Evolutionary conservation across 208 protist genomes (phyloP).

Genomic region (Trypanosoma scelopori): DNA sequence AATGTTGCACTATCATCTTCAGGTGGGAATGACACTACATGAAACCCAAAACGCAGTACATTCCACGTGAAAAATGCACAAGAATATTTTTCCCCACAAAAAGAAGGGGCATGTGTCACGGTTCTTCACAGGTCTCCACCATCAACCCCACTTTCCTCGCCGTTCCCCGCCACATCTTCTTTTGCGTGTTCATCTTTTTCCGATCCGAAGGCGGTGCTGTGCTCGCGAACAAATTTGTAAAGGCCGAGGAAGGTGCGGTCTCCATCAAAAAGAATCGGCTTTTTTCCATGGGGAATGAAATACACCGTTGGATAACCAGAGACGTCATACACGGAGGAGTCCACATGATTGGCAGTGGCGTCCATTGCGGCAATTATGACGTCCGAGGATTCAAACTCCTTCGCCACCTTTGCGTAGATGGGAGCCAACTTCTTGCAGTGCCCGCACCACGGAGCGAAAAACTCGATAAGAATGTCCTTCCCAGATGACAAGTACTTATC

Average conservation of each 20-base stretch:
- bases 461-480: constrained; percentile 80
- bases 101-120: not conserved
- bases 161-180: constrained; percentile 16
- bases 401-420: constrained; percentile 41
- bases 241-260: constrained; percentile 51
- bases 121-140: constrained; percentile 23
- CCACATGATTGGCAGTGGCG: constrained; percentile 40
- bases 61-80: no score
- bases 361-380: constrained; percentile 76
- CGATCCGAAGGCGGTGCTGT: constrained; percentile 22
- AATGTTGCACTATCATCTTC: no score
- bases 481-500: constrained; percentile 45
- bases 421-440: constrained; percentile 68
- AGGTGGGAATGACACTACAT: no score
- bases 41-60: no score
- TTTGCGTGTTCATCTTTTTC: constrained; percentile 14
- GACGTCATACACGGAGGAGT: constrained; percentile 43
- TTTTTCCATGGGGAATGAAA: constrained; percentile 42
- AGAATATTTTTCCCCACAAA: not conserved
- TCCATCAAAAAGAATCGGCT: constrained; percentile 35
- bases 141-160: constrained; percentile 13
- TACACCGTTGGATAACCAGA: constrained; percentile 67
- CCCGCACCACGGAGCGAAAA: constrained; percentile 92
- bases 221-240: constrained; percentile 71
- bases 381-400: constrained; percentile 43